A percentile compares a stretch with the other conserved stretches of the same genome.
These are phyloP conservation scores for Colletotrichum viniferum DNA, from an alignment of 2,329 filamentous ascomycete genomes.

Conservation along the genomic window DNA sequence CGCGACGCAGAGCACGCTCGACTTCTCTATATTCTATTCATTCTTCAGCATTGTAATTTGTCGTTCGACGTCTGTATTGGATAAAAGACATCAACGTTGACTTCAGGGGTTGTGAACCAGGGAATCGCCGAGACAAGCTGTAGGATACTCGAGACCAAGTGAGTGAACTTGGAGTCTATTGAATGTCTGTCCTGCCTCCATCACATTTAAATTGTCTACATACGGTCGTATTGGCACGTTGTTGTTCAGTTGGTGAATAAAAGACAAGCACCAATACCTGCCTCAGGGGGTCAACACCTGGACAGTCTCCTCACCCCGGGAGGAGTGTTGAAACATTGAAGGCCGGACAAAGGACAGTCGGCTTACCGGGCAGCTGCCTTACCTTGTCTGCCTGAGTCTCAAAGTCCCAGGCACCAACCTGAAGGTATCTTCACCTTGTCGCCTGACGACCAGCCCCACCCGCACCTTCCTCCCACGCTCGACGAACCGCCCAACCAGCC, in stretches of 20 bases:
- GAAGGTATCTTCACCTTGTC: neutral
- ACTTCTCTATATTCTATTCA: neutral
- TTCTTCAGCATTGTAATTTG: neutral
- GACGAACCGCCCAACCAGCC: neutral
- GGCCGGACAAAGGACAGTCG: neutral
- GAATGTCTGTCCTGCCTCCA: neutral
- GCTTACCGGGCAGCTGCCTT: neutral
- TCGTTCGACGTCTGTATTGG: neutral
- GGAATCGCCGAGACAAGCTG: neutral
- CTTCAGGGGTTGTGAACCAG: neutral
- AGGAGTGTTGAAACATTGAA: neutral
- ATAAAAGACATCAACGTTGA: neutral
- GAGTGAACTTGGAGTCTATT: neutral
- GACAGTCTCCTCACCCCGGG: neutral
- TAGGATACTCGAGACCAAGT: neutral
- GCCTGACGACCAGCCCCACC: neutral
- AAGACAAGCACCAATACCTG: neutral
- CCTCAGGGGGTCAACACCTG: neutral
- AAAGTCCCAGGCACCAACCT: neutral
- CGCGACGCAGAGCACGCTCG: neutral
- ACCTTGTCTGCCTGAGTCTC: neutral
- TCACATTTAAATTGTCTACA: neutral
- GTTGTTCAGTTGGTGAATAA: neutral
- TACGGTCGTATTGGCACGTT: neutral
- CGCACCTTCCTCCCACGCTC: neutral